A percentile compares a stretch with the other conserved stretches of the same genome.
Conservation (phyloP, 768 basidiomycete genomes). For the Rhodotorula taiwanensis region DNA sequence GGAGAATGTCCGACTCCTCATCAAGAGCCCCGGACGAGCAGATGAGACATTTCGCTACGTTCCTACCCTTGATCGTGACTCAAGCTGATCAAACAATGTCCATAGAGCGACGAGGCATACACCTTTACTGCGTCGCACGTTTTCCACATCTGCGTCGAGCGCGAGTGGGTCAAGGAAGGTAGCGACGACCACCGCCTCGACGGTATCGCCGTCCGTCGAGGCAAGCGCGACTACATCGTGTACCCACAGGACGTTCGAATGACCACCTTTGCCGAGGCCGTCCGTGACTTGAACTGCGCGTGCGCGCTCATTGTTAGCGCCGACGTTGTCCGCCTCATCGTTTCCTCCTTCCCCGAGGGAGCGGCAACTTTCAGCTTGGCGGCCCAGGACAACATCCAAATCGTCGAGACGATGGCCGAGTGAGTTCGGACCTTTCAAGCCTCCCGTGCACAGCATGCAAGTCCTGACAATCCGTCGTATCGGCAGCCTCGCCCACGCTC, state of each 20-base stretch:
- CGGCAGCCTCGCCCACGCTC: constrained; percentile 32
- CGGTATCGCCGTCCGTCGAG: constrained; percentile 8
- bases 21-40: too few species aligned
- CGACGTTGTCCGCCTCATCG: not conserved
- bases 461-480: too few species aligned
- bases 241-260: not conserved
- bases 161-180: constrained; percentile 3
- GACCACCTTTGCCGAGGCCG: not conserved
- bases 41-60: too few species aligned
- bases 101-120: constrained; percentile 8
- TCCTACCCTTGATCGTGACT: too few species aligned
- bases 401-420: constrained; percentile 17
- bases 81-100: not conserved
- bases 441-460: too few species aligned
- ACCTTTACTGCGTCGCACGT: constrained; percentile 6
- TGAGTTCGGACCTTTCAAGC: not conserved
- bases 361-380: not conserved
- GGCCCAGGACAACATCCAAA: not conserved
- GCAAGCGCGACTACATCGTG: constrained; percentile 4
- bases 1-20: too few species aligned
- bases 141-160: not conserved
- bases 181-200: not conserved
- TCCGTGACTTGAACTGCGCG: constrained; percentile 5
- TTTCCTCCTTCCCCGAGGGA: not conserved
- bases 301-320: constrained; percentile 6